Evolutionary conservation across 2,329 filamentous ascomycete genomes (phyloP).

Genomic region (Talaromyces sp.): DNA sequence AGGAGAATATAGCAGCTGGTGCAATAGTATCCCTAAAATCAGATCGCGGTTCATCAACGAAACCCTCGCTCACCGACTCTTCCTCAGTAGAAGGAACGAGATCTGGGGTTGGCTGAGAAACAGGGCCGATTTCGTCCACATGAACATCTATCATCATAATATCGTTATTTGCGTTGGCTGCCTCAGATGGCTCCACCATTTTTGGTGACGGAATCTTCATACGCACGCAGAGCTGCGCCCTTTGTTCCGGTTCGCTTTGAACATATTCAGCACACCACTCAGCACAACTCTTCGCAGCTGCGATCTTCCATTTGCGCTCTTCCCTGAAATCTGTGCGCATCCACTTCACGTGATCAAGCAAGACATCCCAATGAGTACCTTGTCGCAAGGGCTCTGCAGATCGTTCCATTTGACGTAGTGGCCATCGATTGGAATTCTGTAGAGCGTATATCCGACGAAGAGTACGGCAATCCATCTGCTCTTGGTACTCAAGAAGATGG

Average conservation of each 20-base stretch:
- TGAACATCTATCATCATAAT: conserved; percentile 30
- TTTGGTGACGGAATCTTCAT: conserved; percentile 35
- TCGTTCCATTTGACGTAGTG: conserved; percentile 80
- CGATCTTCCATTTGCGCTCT: conserved; percentile 89
- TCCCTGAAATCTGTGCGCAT: conserved; percentile 95
- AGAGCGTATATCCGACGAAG: conserved; percentile 83
- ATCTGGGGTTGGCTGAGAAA: conserved; percentile 61
- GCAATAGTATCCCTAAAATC: conserved; percentile 46
- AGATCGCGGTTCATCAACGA: conserved; percentile 43
- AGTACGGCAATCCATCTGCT: conserved; percentile 83
- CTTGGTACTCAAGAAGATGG: conserved; percentile 75
- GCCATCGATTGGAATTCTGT: conserved; percentile 90
- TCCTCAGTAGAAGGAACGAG: conserved; percentile 62
- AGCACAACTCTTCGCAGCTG: conserved; percentile 74
- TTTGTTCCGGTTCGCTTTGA: conserved; percentile 60
- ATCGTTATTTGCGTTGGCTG: conserved; percentile 24
- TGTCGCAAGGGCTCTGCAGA: conserved; percentile 75
- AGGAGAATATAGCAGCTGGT: conserved; percentile 76
- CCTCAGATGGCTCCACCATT: conserved; percentile 25
- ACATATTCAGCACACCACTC: conserved; percentile 82
- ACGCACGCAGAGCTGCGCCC: conserved; percentile 64
- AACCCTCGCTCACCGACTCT: conserved; percentile 52
- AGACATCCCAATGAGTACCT: conserved; percentile 76
- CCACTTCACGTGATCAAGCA: conserved; percentile 93
- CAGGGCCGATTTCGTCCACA: conserved; percentile 29